Percentiles rank a stretch among this genome's conserved stretches.
Evolutionary conservation across 257 asterid species (phyloP).

Genomic region (Rubia yunnanensis): DNA sequence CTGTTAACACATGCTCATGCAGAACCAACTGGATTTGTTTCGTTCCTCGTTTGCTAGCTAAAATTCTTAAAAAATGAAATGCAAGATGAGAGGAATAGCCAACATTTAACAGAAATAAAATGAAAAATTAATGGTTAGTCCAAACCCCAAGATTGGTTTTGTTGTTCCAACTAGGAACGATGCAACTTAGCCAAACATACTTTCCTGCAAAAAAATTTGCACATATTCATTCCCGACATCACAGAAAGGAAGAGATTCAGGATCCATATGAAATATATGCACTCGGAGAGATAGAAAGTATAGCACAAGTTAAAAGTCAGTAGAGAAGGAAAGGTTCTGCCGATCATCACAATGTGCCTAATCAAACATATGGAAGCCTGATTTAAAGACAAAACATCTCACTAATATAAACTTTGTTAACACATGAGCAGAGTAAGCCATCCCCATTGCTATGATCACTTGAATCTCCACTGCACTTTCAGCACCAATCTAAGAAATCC

Average conservation of each 20-base stretch:
- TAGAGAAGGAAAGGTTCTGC: constrained; percentile 1
- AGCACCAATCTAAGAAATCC: background rate
- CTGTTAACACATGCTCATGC: no score
- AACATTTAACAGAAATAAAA: background rate
- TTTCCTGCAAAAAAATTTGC: background rate
- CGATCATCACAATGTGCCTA: constrained; percentile 6
- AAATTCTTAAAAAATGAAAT: no score
- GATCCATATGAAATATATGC: background rate
- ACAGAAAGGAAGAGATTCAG: background rate
- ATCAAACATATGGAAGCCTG: constrained; percentile 5
- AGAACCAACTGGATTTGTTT: no score
- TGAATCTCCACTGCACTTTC: constrained; percentile 1
- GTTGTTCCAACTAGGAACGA: background rate
- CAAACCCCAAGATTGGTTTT: background rate
- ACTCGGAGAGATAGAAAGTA: background rate
- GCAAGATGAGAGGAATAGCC: background rate
- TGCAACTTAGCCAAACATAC: background rate
- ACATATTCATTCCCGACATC: background rate
- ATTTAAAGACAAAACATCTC: constrained; percentile 3
- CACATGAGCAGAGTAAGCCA: background rate
- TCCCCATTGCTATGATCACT: constrained; percentile 1
- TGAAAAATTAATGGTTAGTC: background rate
- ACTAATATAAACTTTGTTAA: constrained; percentile 1
- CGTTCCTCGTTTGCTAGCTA: no score
- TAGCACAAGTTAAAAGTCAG: background rate